Base-by-base conservation (phyloP, 768 basidiomycete genomes). In the Glaciozyma antarctica region DNA sequence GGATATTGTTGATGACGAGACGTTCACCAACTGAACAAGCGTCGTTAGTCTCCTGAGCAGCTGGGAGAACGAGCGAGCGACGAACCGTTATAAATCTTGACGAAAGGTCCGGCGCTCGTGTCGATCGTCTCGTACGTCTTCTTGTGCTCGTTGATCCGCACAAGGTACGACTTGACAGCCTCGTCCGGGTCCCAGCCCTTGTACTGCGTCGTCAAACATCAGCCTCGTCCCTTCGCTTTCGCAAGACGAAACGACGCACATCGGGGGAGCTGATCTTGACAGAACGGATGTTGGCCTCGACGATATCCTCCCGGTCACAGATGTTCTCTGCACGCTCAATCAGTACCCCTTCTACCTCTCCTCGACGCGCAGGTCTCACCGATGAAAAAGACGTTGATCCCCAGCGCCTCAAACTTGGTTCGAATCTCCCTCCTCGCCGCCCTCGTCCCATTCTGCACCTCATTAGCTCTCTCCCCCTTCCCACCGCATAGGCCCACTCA, bases 191-290 rank as follows among this genome's bases (percentile, higher is more conserved):
- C 82, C 92, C 94, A 98, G 21, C 82, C 85, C 55, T 85, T 85
- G 76, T 98, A 99, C 93, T 95, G 72, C 6, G 32, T 49, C 32
- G 26, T n/a, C 53, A 7, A 10, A 45, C 45, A 44, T 43, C 24
- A 61, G 32, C 9, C 22, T 58, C 26, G 54, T 44, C 38, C 52
- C 51, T 26, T 41, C 28, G 3, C n/a, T n/a, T n/a, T n/a, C n/a
- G n/a, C 4, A 58, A 32, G 15, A 15, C 47, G 63, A 48, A 48
- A 16, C 32, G 22, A 81, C 88, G 49, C 73, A 92, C 94, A 76
- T 99, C 94, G 5, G 94, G 95, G 19, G 94, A 97, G 12, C 93
- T 95, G 57, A 99, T 89, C 82, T 99, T 97, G 78, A 98, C 94
- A 69, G 84, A 90, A 54, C 95, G 83, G 47, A 74, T 98, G 74